Conservation (phyloP, 371 early-diverging fungal genomes). For the Phascolomyces articulosus region DNA sequence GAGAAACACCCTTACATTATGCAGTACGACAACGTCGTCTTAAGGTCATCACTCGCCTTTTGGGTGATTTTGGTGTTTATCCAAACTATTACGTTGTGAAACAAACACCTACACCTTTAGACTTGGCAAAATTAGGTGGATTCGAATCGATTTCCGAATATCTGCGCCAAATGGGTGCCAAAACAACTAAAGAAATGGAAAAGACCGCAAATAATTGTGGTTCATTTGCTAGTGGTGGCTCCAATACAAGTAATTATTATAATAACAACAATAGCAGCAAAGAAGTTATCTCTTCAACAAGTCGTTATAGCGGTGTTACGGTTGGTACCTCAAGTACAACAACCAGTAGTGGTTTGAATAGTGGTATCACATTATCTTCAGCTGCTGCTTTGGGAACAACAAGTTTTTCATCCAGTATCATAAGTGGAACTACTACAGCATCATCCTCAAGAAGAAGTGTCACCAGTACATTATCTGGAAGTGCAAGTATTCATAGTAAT, state of each 20-base stretch:
- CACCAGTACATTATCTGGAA: not conserved
- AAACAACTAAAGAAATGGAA: constrained; percentile 47
- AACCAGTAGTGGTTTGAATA: no score
- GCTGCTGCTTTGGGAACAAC: not conserved
- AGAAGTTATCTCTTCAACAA: no score
- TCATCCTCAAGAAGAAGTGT: constrained; percentile 4
- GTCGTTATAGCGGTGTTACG: not conserved
- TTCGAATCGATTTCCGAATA: constrained; percentile 29
- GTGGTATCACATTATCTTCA: not conserved
- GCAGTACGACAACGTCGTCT: constrained; percentile 36
- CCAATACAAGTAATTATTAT: not conserved
- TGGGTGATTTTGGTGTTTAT: constrained; percentile 37
- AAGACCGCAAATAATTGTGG: constrained; percentile 28
- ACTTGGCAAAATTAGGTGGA: constrained; percentile 38
- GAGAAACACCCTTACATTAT: constrained; percentile 49
- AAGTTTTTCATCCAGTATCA: constrained; percentile 5
- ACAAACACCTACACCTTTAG: constrained; percentile 40
- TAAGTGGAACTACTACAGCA: not conserved
- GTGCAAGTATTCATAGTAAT: constrained; percentile 1
- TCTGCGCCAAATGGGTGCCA: constrained; percentile 32
- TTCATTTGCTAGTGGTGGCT: not conserved
- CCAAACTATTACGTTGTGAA: constrained; percentile 42
- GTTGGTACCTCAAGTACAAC: not conserved
- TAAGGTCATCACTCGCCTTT: constrained; percentile 27
- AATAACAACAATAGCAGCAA: not conserved